phyloP scores from a whole-genome alignment of 345 rosid genomes.

The Salix arbutifolia region DNA sequence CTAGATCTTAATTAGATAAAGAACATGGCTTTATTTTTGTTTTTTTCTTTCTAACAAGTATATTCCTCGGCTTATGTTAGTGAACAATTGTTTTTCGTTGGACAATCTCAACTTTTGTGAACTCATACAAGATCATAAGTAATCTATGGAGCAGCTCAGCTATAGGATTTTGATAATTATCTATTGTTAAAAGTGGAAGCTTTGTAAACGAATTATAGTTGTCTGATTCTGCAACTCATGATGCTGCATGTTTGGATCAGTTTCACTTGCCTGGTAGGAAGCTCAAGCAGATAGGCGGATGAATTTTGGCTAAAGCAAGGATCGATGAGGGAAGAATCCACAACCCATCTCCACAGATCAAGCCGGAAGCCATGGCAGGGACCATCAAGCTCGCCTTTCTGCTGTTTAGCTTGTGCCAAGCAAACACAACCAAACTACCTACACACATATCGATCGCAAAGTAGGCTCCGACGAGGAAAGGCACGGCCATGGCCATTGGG shows the following conservation, averaged over 20 bases:
- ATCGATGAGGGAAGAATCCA: slow-evolving; percentile 88
- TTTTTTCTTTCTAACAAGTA: no score
- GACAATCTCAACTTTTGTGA: no score
- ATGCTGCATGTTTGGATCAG: not conserved
- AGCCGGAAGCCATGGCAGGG: slow-evolving; percentile 89
- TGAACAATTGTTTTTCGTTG: no score
- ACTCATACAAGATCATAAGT: not conserved
- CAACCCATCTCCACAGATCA: slow-evolving; percentile 89
- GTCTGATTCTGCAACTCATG: not conserved
- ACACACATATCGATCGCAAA: slow-evolving; percentile 69
- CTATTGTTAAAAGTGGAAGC: not conserved
- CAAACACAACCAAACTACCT: slow-evolving; percentile 23
- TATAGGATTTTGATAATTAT: not conserved
- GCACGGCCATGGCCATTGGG: slow-evolving; percentile 98
- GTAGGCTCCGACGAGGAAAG: slow-evolving; percentile 84
- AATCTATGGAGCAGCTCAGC: not conserved
- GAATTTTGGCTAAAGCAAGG: slow-evolving; percentile 63
- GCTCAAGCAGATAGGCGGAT: slow-evolving; percentile 81
- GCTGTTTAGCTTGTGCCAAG: slow-evolving; percentile 24
- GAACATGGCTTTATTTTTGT: no score
- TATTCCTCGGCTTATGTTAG: no score
- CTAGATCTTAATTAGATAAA: no score
- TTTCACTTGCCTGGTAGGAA: slow-evolving; percentile 36
- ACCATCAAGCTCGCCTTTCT: slow-evolving; percentile 56
- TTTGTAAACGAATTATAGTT: not conserved